Base-by-base conservation (phyloP, 208 protist genomes). In the Trypanosoma brucei region DNA sequence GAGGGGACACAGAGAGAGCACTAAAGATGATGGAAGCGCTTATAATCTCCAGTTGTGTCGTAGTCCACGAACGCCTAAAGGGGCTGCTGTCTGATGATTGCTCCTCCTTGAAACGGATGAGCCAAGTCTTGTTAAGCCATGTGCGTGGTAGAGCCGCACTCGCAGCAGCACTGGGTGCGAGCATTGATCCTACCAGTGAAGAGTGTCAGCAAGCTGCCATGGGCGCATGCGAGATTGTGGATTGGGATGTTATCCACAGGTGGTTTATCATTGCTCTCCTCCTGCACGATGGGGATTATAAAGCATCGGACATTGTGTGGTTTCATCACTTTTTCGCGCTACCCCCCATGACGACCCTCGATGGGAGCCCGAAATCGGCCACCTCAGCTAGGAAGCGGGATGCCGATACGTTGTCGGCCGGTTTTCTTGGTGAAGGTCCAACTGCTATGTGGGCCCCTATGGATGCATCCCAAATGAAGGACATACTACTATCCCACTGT, bases 181-280 rank as follows among this genome's bases (percentile, higher is more conserved):
- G 53, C n/a, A 4, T 36, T 5, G 57, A 45, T 13, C 72, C 72
- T 14, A 49, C 64, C 0, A 58, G 79, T 62, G 57, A 59, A 1
- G 55, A 65, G 35, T 69, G 72, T 58, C 59, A 62, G 3, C 45
- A 58, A 11, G 72, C 76, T 6, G 68, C 82, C 40, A 53, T 82
- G 49, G 59, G 70, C 39, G 57, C 75, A n/a, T 76, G 72, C 73
- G 57, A 76, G 46, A 52, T 79, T 37, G 38, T 83, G n/a, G 68
- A 83, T 58, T 77, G 72, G 68, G 61, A 67, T 2, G 54, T 67
- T 50, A 58, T 86, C 38, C 78, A 78, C 42, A 76, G 76, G 8
- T 92, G 81, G 81, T 92, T 88, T 60, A 64, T 86, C 31, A 71
- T 83, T 45, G 75, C 81, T 9, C 59, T 88, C 2, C 62, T 81